Evolutionary conservation across 1,139 yeast species (phyloP).

Genomic region (Eremothecium sinecaudum): DNA sequence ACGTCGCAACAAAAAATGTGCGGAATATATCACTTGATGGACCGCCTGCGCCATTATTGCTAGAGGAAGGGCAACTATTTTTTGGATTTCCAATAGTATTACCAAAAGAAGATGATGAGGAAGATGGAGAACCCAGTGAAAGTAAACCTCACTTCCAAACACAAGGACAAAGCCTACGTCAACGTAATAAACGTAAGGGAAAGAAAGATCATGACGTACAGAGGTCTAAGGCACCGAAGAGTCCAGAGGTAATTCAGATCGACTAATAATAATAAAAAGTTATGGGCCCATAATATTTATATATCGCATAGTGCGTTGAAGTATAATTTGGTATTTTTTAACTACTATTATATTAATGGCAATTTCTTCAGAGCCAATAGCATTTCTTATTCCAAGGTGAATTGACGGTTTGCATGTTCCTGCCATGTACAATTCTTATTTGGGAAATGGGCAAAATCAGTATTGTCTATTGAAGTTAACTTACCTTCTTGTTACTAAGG

Average conservation of each 20-base stretch:
- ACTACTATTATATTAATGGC: background rate
- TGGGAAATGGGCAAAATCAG: too few relatives aligned
- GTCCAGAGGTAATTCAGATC: constrained; percentile 74
- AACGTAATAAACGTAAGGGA: constrained; percentile 65
- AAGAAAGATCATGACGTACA: constrained; percentile 36
- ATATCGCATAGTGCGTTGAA: too few relatives aligned
- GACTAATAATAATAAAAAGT: constrained; percentile 38
- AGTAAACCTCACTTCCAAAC: constrained; percentile 41
- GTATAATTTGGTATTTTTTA: too few relatives aligned
- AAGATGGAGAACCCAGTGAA: constrained; percentile 29
- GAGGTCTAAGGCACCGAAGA: constrained; percentile 39
- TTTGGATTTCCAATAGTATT: constrained; percentile 87
- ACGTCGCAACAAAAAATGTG: constrained; percentile 10
- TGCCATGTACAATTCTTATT: too few relatives aligned
- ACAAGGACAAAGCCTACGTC: constrained; percentile 62
- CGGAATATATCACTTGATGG: constrained; percentile 33
- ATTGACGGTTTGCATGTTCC: too few relatives aligned
- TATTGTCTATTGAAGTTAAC: too few relatives aligned
- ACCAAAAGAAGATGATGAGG: constrained; percentile 45
- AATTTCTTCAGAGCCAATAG: too few relatives aligned
- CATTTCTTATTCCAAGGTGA: too few relatives aligned
- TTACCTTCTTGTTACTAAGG: too few relatives aligned
- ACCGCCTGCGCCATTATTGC: constrained; percentile 58
- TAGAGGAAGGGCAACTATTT: constrained; percentile 81
- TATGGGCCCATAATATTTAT: too few relatives aligned